Evolutionary conservation across 805 yeast genomes (phyloP), one percentile per base, ranked within the genome.

Genomic region (Ogataea methanolica): DNA sequence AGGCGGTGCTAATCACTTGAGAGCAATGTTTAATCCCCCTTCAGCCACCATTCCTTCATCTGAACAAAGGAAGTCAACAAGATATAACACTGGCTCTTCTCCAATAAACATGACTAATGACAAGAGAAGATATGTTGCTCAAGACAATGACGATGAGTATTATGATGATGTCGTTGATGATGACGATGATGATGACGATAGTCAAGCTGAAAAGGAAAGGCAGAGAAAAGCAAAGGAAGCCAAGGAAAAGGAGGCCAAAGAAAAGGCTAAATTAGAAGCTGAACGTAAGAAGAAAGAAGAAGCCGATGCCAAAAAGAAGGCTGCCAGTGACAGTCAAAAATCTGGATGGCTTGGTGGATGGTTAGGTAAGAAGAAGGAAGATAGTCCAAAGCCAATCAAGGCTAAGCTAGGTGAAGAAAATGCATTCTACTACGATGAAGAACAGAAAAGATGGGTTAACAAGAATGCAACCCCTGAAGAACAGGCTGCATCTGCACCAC

Each of bases 351-450:
- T 85, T 49, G 72, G 77, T 46, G 74, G 84, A 6, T 86, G 96
- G 88, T 67, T 85, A 49, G 72, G 77, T 47, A 75, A 73, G 40
- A 73, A 70, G 52, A 66, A 67, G 42, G 76, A 79, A 29, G 87
- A 60, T 33, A 53, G 80, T 44, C 88, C 88, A 36, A 88, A 87
- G 60, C 86, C 90, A 0, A 76, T 83, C 51, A 79, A 80, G 53
- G 98, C 97, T 35, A 89, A 94, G 55, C 69, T 94, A 45, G 99
- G 98, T 12, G 88, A 85, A 48, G 76, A 81, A 49, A 85, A 75
- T 60, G 71, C 78, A 16, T 85, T 94, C 61, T 77, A 79, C 59
- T 94, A 81, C 63, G 96, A 91, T 68, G 92, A 88, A 57, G 80
- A 85, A 49, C 75, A 85, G 60, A 83, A 85, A 62, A 78, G 96